Evolutionary conservation across 495 filamentous ascomycete genomes (phyloP), one percentile per base, ranked within the genome.

Genomic region (Aspergillus cavernicola): DNA sequence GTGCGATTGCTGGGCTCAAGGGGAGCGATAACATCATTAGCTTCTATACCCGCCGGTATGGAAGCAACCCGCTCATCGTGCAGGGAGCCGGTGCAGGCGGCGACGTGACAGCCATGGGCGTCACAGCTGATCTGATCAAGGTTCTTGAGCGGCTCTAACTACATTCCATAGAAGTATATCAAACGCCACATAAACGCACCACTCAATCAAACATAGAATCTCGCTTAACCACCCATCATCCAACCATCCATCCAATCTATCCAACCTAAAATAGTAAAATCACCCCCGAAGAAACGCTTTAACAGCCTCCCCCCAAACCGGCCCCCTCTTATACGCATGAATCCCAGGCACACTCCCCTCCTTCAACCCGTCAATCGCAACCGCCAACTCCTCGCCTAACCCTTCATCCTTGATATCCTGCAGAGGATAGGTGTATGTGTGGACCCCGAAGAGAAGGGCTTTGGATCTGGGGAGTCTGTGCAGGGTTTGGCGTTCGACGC

Each of bases 11-110:
- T 24, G 87, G 87, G 31, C 75, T 97, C 51, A 95, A 95, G 78
- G 93, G 93, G 32, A 96, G 90, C 69, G 93, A 96, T 66, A 97
- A 97, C 75, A 92, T 97, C 65, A 93, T 98, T 63, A 93, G 84
- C 78, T 96, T 98, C 79, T 95, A 93, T 71, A 97, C 93, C 38
- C 86, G 92, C 76, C 82, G 93, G 60, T 97, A 98, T 65, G 90
- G 89, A 33, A 76, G 75, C 53, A 95, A 91, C 66, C 89, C 93
- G 11, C 71, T 97, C 49, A 93, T 97, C 64, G 83, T 98, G 42
- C 91, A 96, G 77, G 93, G 93, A 52, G 92, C 90, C 32, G 93
- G 92, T 46, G 93, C 93, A 47, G 93, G 93, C 59, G 90, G 87
- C 36, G 92, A 96, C 23, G 90, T 97, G 31, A 97, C 93, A 29